Conservation (phyloP, 1,139 yeast genomes). For the Saccharomycopsis crataegensis region DNA sequence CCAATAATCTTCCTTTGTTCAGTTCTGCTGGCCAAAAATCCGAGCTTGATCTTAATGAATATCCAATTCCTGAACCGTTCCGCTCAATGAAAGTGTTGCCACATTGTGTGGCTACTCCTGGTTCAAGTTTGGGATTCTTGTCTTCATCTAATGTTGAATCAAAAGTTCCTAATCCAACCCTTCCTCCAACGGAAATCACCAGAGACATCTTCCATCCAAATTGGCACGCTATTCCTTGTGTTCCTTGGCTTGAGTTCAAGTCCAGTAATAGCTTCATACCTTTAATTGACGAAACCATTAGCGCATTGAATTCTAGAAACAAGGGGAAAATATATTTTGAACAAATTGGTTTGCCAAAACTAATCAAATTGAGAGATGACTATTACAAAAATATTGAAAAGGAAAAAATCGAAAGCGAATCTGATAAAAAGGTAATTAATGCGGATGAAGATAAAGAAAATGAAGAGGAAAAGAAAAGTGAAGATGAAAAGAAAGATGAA, state of each 20-base stretch:
- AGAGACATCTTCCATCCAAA: constrained; percentile 76
- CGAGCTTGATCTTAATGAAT: constrained; percentile 56
- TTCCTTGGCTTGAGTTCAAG: constrained; percentile 73
- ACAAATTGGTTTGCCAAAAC: constrained; percentile 53
- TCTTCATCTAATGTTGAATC: constrained; percentile 26
- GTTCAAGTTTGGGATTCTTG: constrained; percentile 42
- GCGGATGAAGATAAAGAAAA: constrained; percentile 4
- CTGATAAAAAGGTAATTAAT: constrained; percentile 6
- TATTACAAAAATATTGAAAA: constrained; percentile 7
- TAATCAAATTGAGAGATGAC: constrained; percentile 33
- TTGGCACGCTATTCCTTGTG: constrained; percentile 74
- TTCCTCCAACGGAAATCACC: constrained; percentile 60
- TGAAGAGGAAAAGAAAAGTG: neutral
- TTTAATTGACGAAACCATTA: constrained; percentile 57
- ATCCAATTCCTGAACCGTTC: constrained; percentile 53
- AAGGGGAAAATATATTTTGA: constrained; percentile 75
- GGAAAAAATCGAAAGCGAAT: neutral
- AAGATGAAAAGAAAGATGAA: constrained; percentile 10
- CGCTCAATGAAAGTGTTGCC: constrained; percentile 55
- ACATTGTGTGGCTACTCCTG: constrained; percentile 29
- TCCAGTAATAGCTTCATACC: constrained; percentile 75
- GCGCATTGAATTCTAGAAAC: constrained; percentile 55
- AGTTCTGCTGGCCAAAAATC: constrained; percentile 61
- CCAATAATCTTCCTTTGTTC: constrained; percentile 53
- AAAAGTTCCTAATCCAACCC: constrained; percentile 40